These are phyloP conservation scores for Nicotiana sylvestris DNA, from an alignment of 257 asterid species.

Conservation along the genomic window DNA sequence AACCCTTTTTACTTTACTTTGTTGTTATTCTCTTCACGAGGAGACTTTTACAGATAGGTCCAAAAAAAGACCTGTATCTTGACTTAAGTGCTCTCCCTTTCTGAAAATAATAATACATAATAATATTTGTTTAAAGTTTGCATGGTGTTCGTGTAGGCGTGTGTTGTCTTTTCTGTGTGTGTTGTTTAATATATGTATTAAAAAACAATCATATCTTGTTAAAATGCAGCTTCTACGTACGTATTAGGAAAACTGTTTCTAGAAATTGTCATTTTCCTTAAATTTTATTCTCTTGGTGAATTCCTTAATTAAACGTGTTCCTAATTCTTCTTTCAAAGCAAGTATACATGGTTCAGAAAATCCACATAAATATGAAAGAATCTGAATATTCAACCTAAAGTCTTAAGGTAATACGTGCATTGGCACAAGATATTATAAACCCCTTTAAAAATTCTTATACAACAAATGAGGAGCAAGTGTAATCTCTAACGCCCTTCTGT, in stretches of 20 bases:
- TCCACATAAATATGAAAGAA: background rate
- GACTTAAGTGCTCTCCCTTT: constrained; percentile 60
- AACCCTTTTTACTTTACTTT: constrained; percentile 23
- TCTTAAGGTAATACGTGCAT: no score
- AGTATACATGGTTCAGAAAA: background rate
- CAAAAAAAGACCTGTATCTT: constrained; percentile 49
- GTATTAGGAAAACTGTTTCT: background rate
- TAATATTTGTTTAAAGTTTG: constrained; percentile 9
- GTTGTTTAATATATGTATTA: background rate
- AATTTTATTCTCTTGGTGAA: no score
- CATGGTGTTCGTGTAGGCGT: constrained; percentile 23
- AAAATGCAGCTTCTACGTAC: background rate
- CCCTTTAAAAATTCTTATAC: background rate
- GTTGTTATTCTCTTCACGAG: constrained; percentile 63
- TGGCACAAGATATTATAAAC: no score
- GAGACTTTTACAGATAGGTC: constrained; percentile 34
- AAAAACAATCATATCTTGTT: background rate
- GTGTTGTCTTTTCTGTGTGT: constrained; percentile 20
- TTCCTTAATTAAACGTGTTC: no score
- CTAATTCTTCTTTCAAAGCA: no score
- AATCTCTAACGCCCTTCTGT: no score
- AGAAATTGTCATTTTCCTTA: background rate
- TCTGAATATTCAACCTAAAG: background rate
- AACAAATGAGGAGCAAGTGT: no score
- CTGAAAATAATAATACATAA: constrained; percentile 19